phyloP scores from a whole-genome alignment of 2,329 filamentous ascomycete genomes.

The Grosmannia clavigera region DNA sequence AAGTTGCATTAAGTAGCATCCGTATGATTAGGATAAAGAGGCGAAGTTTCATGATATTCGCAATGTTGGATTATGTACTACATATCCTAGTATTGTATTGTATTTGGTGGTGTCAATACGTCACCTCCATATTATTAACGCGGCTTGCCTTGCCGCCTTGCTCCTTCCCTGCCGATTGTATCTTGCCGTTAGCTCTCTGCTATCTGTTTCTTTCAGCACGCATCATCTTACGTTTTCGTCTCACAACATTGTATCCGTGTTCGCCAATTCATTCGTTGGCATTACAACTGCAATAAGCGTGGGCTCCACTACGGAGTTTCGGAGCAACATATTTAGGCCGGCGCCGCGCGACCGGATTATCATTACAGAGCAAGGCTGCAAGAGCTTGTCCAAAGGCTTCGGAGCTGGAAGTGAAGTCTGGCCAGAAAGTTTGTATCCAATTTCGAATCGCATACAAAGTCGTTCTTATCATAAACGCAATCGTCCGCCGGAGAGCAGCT shows the following conservation, averaged over 20 bases:
- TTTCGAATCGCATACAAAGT: background rate
- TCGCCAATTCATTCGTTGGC: background rate
- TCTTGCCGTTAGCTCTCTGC: no score
- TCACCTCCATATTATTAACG: no score
- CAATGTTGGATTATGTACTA: no score
- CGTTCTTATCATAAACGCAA: background rate
- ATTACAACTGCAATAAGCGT: background rate
- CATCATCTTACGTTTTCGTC: background rate
- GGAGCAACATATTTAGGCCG: slow-evolving; percentile 8
- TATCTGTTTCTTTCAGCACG: background rate
- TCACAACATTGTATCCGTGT: background rate
- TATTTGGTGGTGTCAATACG: no score
- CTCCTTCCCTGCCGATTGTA: background rate
- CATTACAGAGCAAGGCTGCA: background rate
- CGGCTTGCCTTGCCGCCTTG: background rate
- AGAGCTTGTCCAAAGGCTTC: background rate
- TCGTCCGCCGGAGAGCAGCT: background rate
- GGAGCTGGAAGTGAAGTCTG: background rate
- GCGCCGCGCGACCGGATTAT: background rate
- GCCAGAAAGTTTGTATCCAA: background rate
- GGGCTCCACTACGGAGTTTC: slow-evolving; percentile 12
- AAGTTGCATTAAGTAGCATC: background rate
- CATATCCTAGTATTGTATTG: no score
- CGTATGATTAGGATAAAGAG: background rate
- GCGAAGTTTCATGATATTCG: background rate